Base-by-base conservation (phyloP, 2,329 filamentous ascomycete species). In the Harringtonia lauricola region DNA sequence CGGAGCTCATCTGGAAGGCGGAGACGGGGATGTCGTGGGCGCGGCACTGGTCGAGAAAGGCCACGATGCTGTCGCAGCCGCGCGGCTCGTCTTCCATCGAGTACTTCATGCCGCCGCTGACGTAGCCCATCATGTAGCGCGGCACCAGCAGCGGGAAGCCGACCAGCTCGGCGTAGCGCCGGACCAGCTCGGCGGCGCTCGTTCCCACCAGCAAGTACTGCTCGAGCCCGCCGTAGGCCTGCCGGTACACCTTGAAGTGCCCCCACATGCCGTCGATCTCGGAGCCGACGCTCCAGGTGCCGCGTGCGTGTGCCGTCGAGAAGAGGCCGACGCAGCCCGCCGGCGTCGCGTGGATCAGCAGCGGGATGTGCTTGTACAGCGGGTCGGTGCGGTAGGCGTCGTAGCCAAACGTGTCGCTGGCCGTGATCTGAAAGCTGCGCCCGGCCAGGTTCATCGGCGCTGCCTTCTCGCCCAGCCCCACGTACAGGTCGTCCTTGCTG, bases 251-350 rank as follows among this genome's bases (percentile, higher is more conserved):
- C 57, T 86, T 86, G 70, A 78, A 86, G 45, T 73, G 74, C 1
- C 82, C 82, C 80, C 81, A 86, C 62, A 86, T 72, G 24, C 82
- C 81, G 54, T 87, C 83, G 60, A 86, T 81, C 58, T 86, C 82
- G 1, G 76, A 76, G 3, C 82, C 83, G 8, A 86, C 67, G 9
- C 73, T 74, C 64, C 79, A 86, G 15, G 70, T 71, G 0, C 79
- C 81, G 41, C 81, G 64, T 1, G 71, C 67, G 54, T 86, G 78
- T 3, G 73, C 75, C 0, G 79, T 81, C 0, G 81, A 85, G 57
- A 86, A 83, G 17, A 80, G 70, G 1, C 71, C 82, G 0, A 86
- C 70, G 41, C 76, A 81, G 0, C 80, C 81, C 3, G 71, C 55
- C 0, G 78, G 72, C 0, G 76, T 80, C 1, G 74, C 76, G 44